A percentile compares a stretch with the other conserved stretches of the same genome.
These are phyloP conservation scores for Hypoxylon sp. DNA, from an alignment of 2,329 filamentous ascomycete genomes.

Conservation along the genomic window DNA sequence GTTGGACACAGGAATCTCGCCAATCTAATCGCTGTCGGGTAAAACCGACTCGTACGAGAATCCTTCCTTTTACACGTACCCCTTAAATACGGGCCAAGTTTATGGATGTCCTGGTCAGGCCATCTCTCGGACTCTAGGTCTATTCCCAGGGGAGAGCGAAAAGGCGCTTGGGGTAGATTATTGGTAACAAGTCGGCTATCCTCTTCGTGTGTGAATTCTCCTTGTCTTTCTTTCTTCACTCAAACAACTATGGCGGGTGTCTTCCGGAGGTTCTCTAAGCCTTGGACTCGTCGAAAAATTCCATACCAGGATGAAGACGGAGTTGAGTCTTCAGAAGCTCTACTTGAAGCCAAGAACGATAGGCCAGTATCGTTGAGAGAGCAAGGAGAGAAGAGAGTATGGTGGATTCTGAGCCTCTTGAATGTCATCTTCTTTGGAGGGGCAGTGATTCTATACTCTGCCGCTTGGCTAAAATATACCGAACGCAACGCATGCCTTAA, in stretches of 20 bases:
- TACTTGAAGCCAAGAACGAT: slow-evolving; percentile 13
- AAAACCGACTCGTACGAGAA: background rate
- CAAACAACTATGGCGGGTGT: background rate
- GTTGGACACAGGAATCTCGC: background rate
- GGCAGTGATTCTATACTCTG: slow-evolving; percentile 24
- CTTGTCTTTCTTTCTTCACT: background rate
- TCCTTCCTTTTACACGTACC: background rate
- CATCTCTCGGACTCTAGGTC: background rate
- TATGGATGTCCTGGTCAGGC: background rate
- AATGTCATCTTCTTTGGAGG: slow-evolving; percentile 24
- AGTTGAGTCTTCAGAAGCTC: slow-evolving; percentile 23
- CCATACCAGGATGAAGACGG: slow-evolving; percentile 12
- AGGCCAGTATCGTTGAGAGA: background rate
- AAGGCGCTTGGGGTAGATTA: background rate
- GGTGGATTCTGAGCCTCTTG: slow-evolving; percentile 25
- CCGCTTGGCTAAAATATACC: slow-evolving; percentile 28
- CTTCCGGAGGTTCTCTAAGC: background rate
- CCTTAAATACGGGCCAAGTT: background rate
- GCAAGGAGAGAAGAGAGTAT: background rate
- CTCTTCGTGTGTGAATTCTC: background rate
- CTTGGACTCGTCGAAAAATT: background rate
- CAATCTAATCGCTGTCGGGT: background rate
- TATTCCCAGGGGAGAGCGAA: background rate
- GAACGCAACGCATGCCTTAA: slow-evolving; percentile 34
- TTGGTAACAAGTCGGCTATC: background rate